Evolutionary conservation across 208 protist species (phyloP).

Genomic region (Crithidia mellificae): DNA sequence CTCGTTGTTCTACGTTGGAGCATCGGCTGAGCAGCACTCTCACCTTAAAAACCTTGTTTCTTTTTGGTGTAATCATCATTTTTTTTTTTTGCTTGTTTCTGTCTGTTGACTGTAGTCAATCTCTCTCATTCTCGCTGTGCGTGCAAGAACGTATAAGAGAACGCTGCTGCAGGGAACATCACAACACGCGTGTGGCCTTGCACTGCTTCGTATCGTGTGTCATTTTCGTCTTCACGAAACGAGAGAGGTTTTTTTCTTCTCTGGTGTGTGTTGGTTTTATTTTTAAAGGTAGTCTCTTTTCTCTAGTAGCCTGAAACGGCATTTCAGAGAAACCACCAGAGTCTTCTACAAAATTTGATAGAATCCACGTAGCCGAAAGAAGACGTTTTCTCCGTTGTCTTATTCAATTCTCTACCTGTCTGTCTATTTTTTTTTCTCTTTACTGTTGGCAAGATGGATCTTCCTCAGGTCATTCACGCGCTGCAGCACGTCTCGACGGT

Average conservation of each 20-base stretch:
- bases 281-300: too few species aligned
- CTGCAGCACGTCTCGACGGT: conserved; percentile 48
- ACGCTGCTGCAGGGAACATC: conserved; percentile 3
- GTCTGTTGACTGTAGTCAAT: neutral
- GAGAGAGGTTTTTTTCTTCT: conserved; percentile 7
- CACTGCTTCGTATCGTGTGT: conserved; percentile 4
- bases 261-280: too few species aligned
- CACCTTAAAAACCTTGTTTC: neutral
- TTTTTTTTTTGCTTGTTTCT: neutral
- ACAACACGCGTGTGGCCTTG: conserved; percentile 1
- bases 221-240: too few species aligned
- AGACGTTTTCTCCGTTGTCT: too few species aligned
- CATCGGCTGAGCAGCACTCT: conserved; percentile 4
- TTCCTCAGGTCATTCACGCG: conserved; percentile 44
- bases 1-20: conserved; percentile 2
- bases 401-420: too few species aligned
- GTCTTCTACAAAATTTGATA: too few species aligned
- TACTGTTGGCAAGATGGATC: conserved; percentile 46
- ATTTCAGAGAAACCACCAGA: too few species aligned
- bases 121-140: neutral
- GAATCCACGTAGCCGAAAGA: too few species aligned
- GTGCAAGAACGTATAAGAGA: neutral
- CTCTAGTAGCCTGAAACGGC: too few species aligned
- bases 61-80: neutral
- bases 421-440: too few species aligned